Conservation (phyloP, 805 yeast genomes). For the Maudiozyma saulgeensis region DNA sequence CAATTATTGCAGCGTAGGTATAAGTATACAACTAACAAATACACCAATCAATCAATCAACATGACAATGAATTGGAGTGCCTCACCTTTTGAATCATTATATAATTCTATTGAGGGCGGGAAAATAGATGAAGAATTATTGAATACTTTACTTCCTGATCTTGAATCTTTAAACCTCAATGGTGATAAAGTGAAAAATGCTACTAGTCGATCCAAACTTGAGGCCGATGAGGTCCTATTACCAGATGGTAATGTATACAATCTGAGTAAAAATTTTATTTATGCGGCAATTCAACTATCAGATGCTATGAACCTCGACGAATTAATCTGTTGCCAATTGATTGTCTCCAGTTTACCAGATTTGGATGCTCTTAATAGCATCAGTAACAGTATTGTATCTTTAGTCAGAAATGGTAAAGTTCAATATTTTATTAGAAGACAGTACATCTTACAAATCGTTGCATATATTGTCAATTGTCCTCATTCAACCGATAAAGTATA, state of each 20-base stretch:
- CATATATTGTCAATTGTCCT: conserved; percentile 30
- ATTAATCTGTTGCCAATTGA: conserved; percentile 57
- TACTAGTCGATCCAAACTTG: conserved; percentile 38
- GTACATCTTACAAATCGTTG: conserved; percentile 59
- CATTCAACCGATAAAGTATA: conserved; percentile 10
- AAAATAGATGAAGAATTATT: conserved; percentile 20
- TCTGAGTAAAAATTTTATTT: conserved; percentile 56
- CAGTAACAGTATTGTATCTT: conserved; percentile 12
- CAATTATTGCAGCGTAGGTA: no score
- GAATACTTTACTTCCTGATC: conserved; percentile 35
- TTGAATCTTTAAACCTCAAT: conserved; percentile 33
- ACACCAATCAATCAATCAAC: neutral
- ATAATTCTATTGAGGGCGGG: conserved; percentile 35
- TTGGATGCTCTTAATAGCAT: conserved; percentile 5
- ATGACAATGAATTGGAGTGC: conserved; percentile 20
- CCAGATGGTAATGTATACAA: conserved; percentile 40
- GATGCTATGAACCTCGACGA: conserved; percentile 73
- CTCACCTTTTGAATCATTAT: conserved; percentile 35
- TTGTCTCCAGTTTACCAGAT: conserved; percentile 32
- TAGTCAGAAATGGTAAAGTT: conserved; percentile 55
- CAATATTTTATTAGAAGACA: conserved; percentile 61
- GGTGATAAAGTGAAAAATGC: conserved; percentile 36
- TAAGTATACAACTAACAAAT: neutral
- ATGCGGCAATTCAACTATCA: conserved; percentile 46
- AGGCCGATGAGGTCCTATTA: conserved; percentile 39